Base-by-base conservation (phyloP, 306 rosid species). In the Vigna nakashimae region DNA sequence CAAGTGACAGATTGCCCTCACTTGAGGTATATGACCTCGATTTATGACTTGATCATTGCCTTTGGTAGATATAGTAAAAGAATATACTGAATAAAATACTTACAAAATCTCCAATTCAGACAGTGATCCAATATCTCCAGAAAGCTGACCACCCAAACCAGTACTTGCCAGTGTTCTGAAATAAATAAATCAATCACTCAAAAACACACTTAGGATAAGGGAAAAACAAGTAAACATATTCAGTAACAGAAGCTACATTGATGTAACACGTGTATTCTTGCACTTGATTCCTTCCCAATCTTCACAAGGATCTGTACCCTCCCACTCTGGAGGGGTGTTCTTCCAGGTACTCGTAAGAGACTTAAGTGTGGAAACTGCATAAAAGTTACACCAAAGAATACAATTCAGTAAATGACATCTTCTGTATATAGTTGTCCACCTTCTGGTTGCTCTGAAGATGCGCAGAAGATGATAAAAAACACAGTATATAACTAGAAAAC, bases 221-320 rank as follows among this genome's bases (percentile, higher is more conserved):
- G n/a, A 74, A 49, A 28, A 57, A 66, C 69, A 66, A 66, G 11
- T 24, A 16, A 59, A 51, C 45, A 49, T 43, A 68, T 71, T 4
- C 24, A 2, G 56, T 60, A 74, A 48, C 59, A 84, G 67, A 34
- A 71, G 9, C 28, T 87, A 89, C 93, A 87, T 79, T 50, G 91
- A 85, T 34, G 83, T 82, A 43, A 87, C 80, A 24, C 59, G 86
- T 20, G 86, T 72, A 48, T 76, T 59, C 50, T n/a, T 53, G 77
- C 91, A 87, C 63, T 26, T 70, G 46, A 87, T 81, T 52, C 91
- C 93, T 1, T 43, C 88, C 93, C 93, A 89, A 32, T 0, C 49
- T 40, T 56, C 69, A 69, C 91, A 87, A 52, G 93, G 89, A 83
- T 89, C 87, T 0, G 36, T n/a, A 42, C 69, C 73, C 53, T 3